Evolutionary conservation across 768 basidiomycete genomes (phyloP), one percentile per base, ranked within the genome.

Genomic region (Russula dissimulans): DNA sequence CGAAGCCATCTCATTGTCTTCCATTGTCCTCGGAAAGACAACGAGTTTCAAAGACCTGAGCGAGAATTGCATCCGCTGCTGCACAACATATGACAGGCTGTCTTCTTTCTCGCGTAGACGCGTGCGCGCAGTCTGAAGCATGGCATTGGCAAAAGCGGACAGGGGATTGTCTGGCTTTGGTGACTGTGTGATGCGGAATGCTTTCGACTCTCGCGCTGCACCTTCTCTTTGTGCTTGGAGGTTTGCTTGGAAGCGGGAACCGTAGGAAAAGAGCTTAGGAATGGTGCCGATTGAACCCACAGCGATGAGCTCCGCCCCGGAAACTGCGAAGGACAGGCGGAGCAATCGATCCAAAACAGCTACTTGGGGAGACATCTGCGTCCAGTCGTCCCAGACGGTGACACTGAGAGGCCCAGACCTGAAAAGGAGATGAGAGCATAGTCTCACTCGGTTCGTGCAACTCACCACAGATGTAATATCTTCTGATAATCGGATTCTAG

Each of bases 91-190:
- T 5, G 80, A 79, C 8, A 87, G 70, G 1, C 75, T 79, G 9
- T 74, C 71, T 59, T 86, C 87, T 14, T 79, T 77, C 71, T 89
- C 89, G 64, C 81, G 85, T 71, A 91, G 81, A 22, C 83, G 81
- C 45, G 75, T 83, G 44, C 83, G 80, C 31, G 91, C 87, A 0
- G 89, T 87, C 56, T 80, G 76, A 42, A 93, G 71, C 83, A 92
- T 89, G 34, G 90, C 88, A 63, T 88, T 83, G 1, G 91, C 91
- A n/a, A 93, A 89, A 12, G 87, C 82, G 1, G 89, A 89, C 15
- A 94, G 75, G 2, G 91, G 85, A 64, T 91, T 91, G 53, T 85
- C 85, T 7, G 87, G 87, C 67, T 82, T 86, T 5, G 87, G 85
- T 5, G 79, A 75, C n/a, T 81, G 81, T 14, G 83, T 82, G n/a